Percentiles rank a stretch among this genome's conserved stretches.
Conservation (phyloP, 2,329 filamentous ascomycete genomes). For the Byssochlamys sp. region DNA sequence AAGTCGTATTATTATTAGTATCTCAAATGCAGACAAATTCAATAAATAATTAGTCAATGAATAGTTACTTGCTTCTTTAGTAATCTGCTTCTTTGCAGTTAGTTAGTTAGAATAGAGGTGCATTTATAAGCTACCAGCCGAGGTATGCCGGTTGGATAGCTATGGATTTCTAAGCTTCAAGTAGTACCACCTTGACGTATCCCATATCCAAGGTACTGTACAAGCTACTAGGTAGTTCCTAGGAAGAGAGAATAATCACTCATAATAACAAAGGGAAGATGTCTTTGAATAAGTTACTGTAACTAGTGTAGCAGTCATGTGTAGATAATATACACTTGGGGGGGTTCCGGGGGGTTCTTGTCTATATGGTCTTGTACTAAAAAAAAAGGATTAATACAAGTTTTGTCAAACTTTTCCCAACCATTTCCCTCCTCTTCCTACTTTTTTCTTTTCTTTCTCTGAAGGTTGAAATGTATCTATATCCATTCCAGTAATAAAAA, state of each 20-base stretch:
- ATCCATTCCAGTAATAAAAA: not conserved
- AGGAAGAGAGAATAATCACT: not conserved
- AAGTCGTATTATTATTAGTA: no score
- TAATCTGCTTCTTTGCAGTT: no score
- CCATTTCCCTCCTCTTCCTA: not conserved
- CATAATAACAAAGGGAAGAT: not conserved
- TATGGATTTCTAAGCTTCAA: no score
- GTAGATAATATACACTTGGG: constrained; percentile 10
- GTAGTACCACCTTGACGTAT: no score
- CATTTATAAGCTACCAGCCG: no score
- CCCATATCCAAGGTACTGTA: no score
- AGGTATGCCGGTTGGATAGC: no score
- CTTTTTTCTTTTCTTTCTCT: not conserved
- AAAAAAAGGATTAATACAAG: not conserved
- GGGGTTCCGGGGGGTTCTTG: not conserved
- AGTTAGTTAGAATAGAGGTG: no score
- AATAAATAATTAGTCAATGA: no score
- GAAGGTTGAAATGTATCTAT: not conserved
- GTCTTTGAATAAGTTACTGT: not conserved
- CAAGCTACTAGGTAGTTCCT: not conserved
- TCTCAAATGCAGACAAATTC: no score
- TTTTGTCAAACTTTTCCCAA: not conserved
- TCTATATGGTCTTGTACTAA: not conserved
- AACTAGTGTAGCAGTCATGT: not conserved
- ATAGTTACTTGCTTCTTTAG: no score